These are phyloP conservation scores for Nothopassalora personata DNA, from an alignment of 2,329 filamentous ascomycete species.

Conservation along the genomic window DNA sequence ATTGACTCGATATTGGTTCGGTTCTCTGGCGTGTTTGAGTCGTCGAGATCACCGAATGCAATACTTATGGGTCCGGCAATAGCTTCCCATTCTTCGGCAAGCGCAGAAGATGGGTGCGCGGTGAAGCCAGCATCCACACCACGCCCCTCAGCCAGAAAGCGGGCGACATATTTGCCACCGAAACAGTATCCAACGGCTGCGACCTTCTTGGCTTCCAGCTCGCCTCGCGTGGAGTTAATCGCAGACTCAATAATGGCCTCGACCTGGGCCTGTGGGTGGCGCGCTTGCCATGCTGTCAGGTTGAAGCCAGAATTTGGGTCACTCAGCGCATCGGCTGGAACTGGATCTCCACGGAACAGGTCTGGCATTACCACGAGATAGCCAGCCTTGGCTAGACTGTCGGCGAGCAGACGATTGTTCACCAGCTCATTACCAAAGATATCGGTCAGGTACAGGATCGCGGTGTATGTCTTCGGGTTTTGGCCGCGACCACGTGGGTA, in stretches of 20 bases:
- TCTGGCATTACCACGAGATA: constrained; percentile 34
- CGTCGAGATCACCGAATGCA: constrained; percentile 33
- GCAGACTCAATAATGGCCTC: constrained; percentile 45
- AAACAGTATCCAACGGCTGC: constrained; percentile 70
- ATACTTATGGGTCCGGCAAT: constrained; percentile 66
- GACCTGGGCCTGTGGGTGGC: constrained; percentile 38
- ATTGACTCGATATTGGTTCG: constrained; percentile 26
- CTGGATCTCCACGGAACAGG: constrained; percentile 32
- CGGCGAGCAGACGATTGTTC: constrained; percentile 34
- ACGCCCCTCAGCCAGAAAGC: constrained; percentile 52
- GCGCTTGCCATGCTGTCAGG: constrained; percentile 41
- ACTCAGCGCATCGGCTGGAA: constrained; percentile 23
- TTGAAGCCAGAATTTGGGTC: constrained; percentile 35
- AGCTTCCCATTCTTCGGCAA: constrained; percentile 58
- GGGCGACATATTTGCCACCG: constrained; percentile 67
- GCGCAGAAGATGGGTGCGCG: constrained; percentile 66
- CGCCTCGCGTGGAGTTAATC: constrained; percentile 46
- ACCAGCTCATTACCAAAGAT: constrained; percentile 32
- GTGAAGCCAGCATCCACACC: constrained; percentile 58
- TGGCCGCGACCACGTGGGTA: constrained; percentile 10
- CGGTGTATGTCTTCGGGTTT: constrained; percentile 15
- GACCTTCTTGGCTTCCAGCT: constrained; percentile 51
- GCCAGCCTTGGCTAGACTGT: constrained; percentile 29
- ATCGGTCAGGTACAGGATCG: constrained; percentile 32
- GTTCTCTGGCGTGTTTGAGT: constrained; percentile 18